These are phyloP conservation scores for Lachnellula subtilissima DNA, from an alignment of 2,329 filamentous ascomycete genomes.

Conservation along the genomic window DNA sequence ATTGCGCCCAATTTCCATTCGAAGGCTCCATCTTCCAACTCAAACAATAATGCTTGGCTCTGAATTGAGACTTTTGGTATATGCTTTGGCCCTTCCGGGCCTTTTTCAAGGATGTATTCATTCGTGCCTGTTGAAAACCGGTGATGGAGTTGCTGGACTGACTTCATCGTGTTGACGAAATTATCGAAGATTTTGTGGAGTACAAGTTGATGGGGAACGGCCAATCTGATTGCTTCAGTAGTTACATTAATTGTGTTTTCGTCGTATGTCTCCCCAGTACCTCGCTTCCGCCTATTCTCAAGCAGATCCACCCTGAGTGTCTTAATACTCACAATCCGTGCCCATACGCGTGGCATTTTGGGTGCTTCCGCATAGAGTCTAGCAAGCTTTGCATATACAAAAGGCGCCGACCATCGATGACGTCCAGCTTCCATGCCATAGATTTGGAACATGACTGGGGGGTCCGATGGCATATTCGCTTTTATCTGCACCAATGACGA, in stretches of 20 bases:
- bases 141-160: slow-evolving; percentile 85
- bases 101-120: slow-evolving; percentile 82
- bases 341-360: slow-evolving; percentile 78
- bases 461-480: slow-evolving; percentile 80
- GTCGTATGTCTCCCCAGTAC: slow-evolving; percentile 53
- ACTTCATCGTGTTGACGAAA: slow-evolving; percentile 79
- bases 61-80: slow-evolving; percentile 83
- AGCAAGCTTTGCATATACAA: slow-evolving; percentile 69
- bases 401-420: slow-evolving; percentile 84
- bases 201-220: slow-evolving; percentile 85
- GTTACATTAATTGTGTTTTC: slow-evolving; percentile 81
- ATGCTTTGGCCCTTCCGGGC: slow-evolving; percentile 76
- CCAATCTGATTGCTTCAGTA: slow-evolving; percentile 79
- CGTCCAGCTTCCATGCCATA: slow-evolving; percentile 77
- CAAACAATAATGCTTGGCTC: slow-evolving; percentile 77
- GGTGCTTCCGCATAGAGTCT: slow-evolving; percentile 87
- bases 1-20: slow-evolving; percentile 97
- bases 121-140: slow-evolving; percentile 83
- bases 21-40: slow-evolving; percentile 92
- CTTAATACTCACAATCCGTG: slow-evolving; percentile 78
- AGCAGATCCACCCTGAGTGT: slow-evolving; percentile 74
- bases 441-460: slow-evolving; percentile 85
- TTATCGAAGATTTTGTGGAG: slow-evolving; percentile 93
- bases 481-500: slow-evolving; percentile 81
- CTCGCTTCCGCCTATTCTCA: slow-evolving; percentile 65